These are phyloP conservation scores for Cytospora piceicola DNA, from an alignment of 2,329 filamentous ascomycete genomes.

Conservation along the genomic window DNA sequence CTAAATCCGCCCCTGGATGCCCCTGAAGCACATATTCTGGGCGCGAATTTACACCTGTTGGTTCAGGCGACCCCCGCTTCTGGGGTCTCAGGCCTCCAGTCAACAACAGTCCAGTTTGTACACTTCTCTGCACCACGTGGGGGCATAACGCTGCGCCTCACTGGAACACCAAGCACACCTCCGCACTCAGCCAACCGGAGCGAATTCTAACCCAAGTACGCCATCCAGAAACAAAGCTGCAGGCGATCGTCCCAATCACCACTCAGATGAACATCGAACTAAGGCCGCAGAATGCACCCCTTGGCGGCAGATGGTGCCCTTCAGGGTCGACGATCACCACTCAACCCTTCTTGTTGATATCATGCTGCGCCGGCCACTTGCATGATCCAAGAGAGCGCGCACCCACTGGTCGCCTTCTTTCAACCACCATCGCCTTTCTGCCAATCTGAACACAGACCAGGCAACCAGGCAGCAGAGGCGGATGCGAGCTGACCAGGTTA, in stretches of 20 bases:
- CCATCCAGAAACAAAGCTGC: conserved; percentile 14
- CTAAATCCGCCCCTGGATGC: no score
- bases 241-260: conserved; percentile 25
- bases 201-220: not conserved
- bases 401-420: not conserved
- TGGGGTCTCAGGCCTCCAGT: not conserved
- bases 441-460: conserved; percentile 5
- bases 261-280: not conserved
- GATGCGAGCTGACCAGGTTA: conserved; percentile 1
- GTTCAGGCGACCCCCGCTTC: not conserved
- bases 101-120: not conserved
- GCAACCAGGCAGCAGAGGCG: conserved; percentile 7
- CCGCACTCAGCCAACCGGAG: not conserved
- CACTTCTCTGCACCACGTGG: conserved; percentile 3
- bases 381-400: conserved; percentile 1
- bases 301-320: conserved; percentile 18
- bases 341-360: not conserved
- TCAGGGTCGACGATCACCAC: conserved; percentile 1
- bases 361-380: conserved; percentile 17
- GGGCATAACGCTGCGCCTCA: not conserved
- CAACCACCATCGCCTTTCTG: not conserved
- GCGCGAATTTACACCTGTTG: not conserved
- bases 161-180: not conserved
- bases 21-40: not conserved
- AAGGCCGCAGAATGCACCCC: not conserved